Percentiles rank a stretch among this genome's conserved stretches.
These are phyloP conservation scores for Pyrenula aspistea DNA, from an alignment of 495 filamentous ascomycete genomes.

Conservation along the genomic window DNA sequence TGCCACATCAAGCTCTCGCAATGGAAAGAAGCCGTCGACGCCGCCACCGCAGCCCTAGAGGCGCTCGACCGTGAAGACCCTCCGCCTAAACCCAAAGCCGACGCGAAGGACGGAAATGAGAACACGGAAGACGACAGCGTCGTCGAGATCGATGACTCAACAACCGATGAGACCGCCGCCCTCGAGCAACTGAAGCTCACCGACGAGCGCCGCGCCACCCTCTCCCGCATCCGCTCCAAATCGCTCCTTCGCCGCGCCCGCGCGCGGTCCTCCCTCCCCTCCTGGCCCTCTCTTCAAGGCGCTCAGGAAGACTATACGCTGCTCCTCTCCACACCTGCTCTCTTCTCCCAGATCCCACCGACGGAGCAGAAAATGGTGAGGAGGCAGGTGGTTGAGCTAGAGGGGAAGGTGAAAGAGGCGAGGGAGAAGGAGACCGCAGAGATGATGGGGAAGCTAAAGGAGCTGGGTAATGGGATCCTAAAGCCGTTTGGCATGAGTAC, in stretches of 20 bases:
- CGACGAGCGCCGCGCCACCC: conserved; percentile 44
- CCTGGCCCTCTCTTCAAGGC: conserved; percentile 72
- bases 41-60: conserved; percentile 63
- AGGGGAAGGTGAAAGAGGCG: conserved; percentile 55
- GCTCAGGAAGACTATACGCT: conserved; percentile 66
- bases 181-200: conserved; percentile 34
- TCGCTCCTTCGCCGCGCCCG: conserved; percentile 74
- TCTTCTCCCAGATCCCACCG: conserved; percentile 31
- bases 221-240: conserved; percentile 71
- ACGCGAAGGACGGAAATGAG: conserved; percentile 9
- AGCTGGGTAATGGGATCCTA: conserved; percentile 81
- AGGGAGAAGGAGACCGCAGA: conserved; percentile 80
- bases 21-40: conserved; percentile 71
- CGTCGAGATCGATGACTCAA: conserved; percentile 43
- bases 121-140: conserved; percentile 19
- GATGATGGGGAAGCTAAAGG: conserved; percentile 94
- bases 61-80: conserved; percentile 50
- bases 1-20: conserved; percentile 78
- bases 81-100: conserved; percentile 14
- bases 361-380: conserved; percentile 57
- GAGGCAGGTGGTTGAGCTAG: conserved; percentile 49
- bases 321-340: conserved; percentile 21
- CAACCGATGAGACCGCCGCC: conserved; percentile 47
- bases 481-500: conserved; percentile 90
- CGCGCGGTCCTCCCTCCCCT: conserved; percentile 54